Percentiles rank a stretch among this genome's conserved stretches.
Evolutionary conservation across 768 basidiomycete species (phyloP).

Genomic region (Amylocystis lapponica): DNA sequence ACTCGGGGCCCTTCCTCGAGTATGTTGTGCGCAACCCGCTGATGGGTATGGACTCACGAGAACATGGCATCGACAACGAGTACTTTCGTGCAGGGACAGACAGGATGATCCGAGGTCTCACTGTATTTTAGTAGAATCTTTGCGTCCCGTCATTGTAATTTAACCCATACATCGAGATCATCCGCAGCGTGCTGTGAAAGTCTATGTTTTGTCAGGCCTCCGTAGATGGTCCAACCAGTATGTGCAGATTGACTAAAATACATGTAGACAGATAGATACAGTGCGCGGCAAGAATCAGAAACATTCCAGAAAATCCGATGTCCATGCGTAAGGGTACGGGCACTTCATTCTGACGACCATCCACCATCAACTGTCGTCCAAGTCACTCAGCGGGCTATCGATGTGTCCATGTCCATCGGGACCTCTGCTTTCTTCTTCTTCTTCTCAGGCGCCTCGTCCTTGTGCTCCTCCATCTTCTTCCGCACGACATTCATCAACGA

Average conservation of each 20-base stretch:
- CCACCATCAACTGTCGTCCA: conserved; percentile 4
- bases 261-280: no score
- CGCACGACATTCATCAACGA: conserved; percentile 81
- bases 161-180: no score
- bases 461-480: conserved; percentile 60
- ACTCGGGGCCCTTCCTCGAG: conserved; percentile 90
- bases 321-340: no score
- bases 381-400: conserved; percentile 4
- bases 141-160: no score
- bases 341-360: no score
- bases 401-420: conserved; percentile 1
- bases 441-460: conserved; percentile 9
- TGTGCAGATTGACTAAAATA: no score
- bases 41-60: conserved; percentile 73
- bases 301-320: no score
- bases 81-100: conserved; percentile 80
- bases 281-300: no score
- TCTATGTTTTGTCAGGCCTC: no score
- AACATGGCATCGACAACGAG: conserved; percentile 89
- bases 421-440: conserved; percentile 2
- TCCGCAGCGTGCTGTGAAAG: no score
- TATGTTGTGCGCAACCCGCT: conserved; percentile 93
- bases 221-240: no score
- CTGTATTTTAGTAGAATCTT: conserved; percentile 39
- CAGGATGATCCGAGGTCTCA: conserved; percentile 59